phyloP scores from a whole-genome alignment of 2,329 filamentous ascomycete species.

The Daldinia sp. region DNA sequence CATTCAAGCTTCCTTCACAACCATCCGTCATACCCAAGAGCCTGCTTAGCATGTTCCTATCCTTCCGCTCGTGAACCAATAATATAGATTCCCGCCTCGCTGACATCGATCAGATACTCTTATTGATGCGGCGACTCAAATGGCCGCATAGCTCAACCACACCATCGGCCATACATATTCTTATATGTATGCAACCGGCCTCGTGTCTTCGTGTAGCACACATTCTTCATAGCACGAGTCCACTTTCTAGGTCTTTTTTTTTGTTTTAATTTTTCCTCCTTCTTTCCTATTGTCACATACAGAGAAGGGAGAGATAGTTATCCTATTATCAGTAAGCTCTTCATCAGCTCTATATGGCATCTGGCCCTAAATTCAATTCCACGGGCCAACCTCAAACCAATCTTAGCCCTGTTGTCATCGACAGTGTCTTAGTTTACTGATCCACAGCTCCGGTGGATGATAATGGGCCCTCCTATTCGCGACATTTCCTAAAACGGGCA shows the following conservation, averaged over 20 bases:
- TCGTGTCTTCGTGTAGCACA: constrained; percentile 36
- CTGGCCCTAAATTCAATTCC: constrained; percentile 43
- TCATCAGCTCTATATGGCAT: constrained; percentile 22
- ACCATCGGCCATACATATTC: constrained; percentile 14
- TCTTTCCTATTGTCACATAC: constrained; percentile 28
- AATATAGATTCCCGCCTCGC: constrained; percentile 26
- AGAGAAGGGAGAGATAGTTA: constrained; percentile 23
- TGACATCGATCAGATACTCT: constrained; percentile 40
- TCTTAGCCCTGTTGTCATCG: constrained; percentile 44
- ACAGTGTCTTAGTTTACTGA: constrained; percentile 27
- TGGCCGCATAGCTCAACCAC: constrained; percentile 33
- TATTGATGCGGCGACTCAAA: constrained; percentile 42
- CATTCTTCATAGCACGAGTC: constrained; percentile 27
- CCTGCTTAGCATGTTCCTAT: constrained; percentile 41
- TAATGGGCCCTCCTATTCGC: constrained; percentile 45
- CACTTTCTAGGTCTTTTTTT: constrained; percentile 23
- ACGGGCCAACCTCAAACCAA: constrained; percentile 45
- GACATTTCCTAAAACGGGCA: constrained; percentile 50
- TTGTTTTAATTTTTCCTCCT: constrained; percentile 22
- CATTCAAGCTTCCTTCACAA: constrained; percentile 33
- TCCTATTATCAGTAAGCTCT: constrained; percentile 43
- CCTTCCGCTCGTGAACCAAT: constrained; percentile 43
- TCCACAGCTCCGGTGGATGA: constrained; percentile 35
- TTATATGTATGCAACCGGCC: constrained; percentile 42
- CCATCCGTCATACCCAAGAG: constrained; percentile 34